These are phyloP conservation scores for Hypoxylon fragiforme DNA, from an alignment of 495 filamentous ascomycete genomes.

Conservation along the genomic window DNA sequence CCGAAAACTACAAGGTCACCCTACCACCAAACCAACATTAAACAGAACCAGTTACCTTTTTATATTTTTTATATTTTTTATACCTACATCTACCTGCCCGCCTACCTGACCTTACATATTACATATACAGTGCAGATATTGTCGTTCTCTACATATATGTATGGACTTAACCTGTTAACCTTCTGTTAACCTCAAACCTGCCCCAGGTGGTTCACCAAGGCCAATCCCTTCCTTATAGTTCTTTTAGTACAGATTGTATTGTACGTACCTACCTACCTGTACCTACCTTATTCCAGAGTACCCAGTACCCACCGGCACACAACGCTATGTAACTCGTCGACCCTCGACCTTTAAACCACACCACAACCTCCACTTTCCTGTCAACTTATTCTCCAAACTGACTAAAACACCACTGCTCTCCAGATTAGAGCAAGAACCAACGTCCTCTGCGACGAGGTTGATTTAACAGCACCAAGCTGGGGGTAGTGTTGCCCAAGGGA, in stretches of 20 bases:
- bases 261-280: conserved; percentile 1
- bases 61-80: too few species aligned
- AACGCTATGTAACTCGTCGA: conserved; percentile 28
- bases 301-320: conserved; percentile 8
- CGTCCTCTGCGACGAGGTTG: conserved; percentile 29
- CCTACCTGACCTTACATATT: background rate
- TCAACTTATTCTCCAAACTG: conserved; percentile 27
- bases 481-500: conserved; percentile 22
- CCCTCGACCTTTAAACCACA: conserved; percentile 18
- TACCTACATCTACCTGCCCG: background rate
- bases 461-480: conserved; percentile 24
- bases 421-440: conserved; percentile 16
- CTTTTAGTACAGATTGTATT: too few species aligned
- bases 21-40: background rate
- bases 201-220: too few species aligned
- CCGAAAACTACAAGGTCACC: conserved; percentile 16
- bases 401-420: conserved; percentile 14
- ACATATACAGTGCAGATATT: background rate
- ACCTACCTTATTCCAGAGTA: conserved; percentile 7
- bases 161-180: too few species aligned
- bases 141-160: too few species aligned
- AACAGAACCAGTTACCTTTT: too few species aligned
- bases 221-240: background rate
- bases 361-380: conserved; percentile 31
- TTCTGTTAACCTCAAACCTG: too few species aligned